phyloP scores from a whole-genome alignment of 108 stramenopile genomes.

The Cyclostephanos tholiformis region DNA sequence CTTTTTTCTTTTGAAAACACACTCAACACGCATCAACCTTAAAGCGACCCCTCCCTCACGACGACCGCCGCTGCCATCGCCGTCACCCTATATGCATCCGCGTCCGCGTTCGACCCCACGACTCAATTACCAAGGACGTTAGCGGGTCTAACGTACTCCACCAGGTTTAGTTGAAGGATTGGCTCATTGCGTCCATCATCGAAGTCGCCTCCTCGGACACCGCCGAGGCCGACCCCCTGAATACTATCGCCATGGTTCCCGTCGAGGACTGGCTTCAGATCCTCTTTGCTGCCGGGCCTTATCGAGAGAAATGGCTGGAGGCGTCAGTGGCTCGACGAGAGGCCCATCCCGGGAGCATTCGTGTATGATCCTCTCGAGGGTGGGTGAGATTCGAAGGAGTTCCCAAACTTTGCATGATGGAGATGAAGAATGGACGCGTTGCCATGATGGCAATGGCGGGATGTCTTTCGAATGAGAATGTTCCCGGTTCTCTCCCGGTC shows the following conservation, averaged over 20 bases:
- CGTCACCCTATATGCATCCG: constrained; percentile 34
- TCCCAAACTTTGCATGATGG: constrained; percentile 73
- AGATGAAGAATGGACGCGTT: constrained; percentile 83
- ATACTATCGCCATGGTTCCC: constrained; percentile 71
- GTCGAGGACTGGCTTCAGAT: constrained; percentile 69
- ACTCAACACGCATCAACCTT: neutral
- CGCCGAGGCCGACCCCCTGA: constrained; percentile 66
- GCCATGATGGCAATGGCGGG: constrained; percentile 82
- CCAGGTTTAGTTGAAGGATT: constrained; percentile 55
- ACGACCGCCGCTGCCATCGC: constrained; percentile 22
- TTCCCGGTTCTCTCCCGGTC: constrained; percentile 72
- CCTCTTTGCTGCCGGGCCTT: constrained; percentile 67
- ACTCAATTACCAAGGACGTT: constrained; percentile 33
- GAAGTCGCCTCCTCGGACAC: constrained; percentile 73
- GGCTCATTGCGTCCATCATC: constrained; percentile 39
- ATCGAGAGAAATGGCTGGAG: constrained; percentile 73
- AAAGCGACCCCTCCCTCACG: constrained; percentile 14
- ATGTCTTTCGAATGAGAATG: constrained; percentile 71
- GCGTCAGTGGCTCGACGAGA: constrained; percentile 63
- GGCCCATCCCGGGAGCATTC: constrained; percentile 68
- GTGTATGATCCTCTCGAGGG: constrained; percentile 85
- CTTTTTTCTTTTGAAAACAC: too few species aligned
- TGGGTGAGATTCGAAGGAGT: constrained; percentile 58
- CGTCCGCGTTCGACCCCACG: constrained; percentile 40
- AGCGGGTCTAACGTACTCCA: constrained; percentile 72